Evolutionary conservation across 1,284 basidiomycete genomes (phyloP).

Genomic region (Grifola frondosa): DNA sequence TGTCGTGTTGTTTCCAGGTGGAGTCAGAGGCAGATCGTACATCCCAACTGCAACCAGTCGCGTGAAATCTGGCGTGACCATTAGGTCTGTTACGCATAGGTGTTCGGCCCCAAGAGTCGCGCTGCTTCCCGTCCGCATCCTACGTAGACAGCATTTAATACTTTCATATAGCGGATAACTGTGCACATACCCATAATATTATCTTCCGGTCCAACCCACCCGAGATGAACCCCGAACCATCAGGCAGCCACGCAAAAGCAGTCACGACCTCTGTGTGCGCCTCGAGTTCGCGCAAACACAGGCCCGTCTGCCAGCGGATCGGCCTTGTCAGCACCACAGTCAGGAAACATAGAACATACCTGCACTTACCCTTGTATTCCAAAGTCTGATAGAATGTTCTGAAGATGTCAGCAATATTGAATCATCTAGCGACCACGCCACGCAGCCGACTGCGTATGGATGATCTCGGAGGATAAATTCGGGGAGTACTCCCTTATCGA

Average conservation of each 20-base stretch:
- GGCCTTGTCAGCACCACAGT: too few relatives aligned
- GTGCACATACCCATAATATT: constrained; percentile 77
- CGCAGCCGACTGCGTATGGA: constrained; percentile 70
- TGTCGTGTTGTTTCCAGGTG: constrained; percentile 34
- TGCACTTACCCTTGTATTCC: constrained; percentile 75
- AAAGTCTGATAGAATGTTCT: constrained; percentile 80
- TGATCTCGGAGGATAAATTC: constrained; percentile 73
- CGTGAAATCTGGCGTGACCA: constrained; percentile 82
- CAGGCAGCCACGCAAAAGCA: constrained; percentile 85
- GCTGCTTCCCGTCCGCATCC: constrained; percentile 73
- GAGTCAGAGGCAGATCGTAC: constrained; percentile 38
- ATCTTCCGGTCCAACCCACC: constrained; percentile 88
- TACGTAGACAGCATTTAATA: constrained; percentile 35
- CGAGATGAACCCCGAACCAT: constrained; percentile 88
- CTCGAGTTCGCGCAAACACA: constrained; percentile 61
- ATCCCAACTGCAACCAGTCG: constrained; percentile 84
- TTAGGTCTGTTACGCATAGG: constrained; percentile 87
- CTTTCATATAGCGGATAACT: too few relatives aligned
- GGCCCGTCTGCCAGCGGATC: constrained; percentile 57
- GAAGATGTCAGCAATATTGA: constrained; percentile 78
- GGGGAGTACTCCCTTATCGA: constrained; percentile 58
- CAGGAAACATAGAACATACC: too few relatives aligned
- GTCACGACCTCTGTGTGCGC: constrained; percentile 85
- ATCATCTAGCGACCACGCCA: constrained; percentile 92
- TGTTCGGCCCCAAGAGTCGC: constrained; percentile 69